Conservation (phyloP, 371 early-diverging fungal genomes). For the Apophysomyces elegans region DNA sequence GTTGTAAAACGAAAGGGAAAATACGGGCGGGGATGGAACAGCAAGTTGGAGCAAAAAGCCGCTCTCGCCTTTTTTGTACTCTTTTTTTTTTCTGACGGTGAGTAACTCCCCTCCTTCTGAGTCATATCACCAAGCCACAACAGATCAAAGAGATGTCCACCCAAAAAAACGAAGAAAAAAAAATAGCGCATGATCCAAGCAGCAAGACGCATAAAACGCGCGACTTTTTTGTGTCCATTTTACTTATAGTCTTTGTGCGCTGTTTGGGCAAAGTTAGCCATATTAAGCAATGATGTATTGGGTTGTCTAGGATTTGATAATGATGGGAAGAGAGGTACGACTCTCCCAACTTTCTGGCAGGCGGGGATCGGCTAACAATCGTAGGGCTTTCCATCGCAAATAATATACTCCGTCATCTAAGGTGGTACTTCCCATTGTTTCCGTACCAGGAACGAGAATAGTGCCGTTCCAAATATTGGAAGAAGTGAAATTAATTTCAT, state of each 20-base stretch:
- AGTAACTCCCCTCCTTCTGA: neutral
- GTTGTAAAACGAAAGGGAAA: neutral
- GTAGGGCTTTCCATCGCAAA: slow-evolving; percentile 23
- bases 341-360: slow-evolving; percentile 25
- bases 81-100: neutral
- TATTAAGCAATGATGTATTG: too few relatives aligned
- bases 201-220: too few relatives aligned
- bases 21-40: slow-evolving; percentile 1
- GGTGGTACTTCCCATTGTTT: neutral
- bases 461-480: slow-evolving; percentile 24
- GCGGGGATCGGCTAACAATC: slow-evolving; percentile 19
- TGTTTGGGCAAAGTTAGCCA: too few relatives aligned
- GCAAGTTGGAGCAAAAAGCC: neutral
- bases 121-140: slow-evolving; percentile 11
- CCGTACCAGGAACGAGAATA: slow-evolving; percentile 11
- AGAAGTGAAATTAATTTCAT: neutral
- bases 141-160: neutral
- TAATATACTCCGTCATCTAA: slow-evolving; percentile 15
- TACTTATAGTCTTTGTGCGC: too few relatives aligned
- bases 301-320: neutral
- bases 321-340: slow-evolving; percentile 13
- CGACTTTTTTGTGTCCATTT: too few relatives aligned
- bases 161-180: too few relatives aligned
- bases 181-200: too few relatives aligned
- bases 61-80: slow-evolving; percentile 2